Percentiles rank a stretch among this genome's conserved stretches.
Evolutionary conservation across 2,329 filamentous ascomycete genomes (phyloP).

Genomic region (Colletotrichum euphorbiae): DNA sequence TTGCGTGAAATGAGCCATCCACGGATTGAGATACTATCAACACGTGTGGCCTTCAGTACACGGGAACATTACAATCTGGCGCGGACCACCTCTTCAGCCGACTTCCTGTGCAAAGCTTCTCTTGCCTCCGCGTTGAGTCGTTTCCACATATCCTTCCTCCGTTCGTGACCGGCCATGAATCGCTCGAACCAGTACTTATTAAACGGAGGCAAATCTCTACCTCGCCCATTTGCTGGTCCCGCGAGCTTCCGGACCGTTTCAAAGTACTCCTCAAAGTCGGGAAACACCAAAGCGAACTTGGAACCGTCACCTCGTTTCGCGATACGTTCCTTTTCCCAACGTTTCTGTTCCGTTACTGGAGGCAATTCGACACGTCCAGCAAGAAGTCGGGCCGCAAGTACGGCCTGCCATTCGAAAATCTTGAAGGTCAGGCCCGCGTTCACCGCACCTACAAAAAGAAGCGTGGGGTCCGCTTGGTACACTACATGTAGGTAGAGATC

Average conservation of each 20-base stretch:
- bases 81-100: background rate
- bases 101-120: background rate
- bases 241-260: constrained; percentile 64
- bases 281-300: constrained; percentile 67
- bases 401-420: constrained; percentile 76
- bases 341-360: constrained; percentile 56
- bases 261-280: constrained; percentile 74
- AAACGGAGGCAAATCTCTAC: constrained; percentile 59
- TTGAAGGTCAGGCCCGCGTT: constrained; percentile 72
- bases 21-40: too few relatives aligned
- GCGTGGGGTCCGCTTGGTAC: constrained; percentile 62
- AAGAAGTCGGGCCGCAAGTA: constrained; percentile 68
- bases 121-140: constrained; percentile 54
- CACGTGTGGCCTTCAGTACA: too few relatives aligned
- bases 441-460: constrained; percentile 70
- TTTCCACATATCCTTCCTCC: constrained; percentile 69
- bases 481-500: constrained; percentile 69
- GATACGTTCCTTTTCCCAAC: constrained; percentile 69
- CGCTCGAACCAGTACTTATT: constrained; percentile 58
- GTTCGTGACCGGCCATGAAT: constrained; percentile 67
- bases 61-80: background rate
- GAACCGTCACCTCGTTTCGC: constrained; percentile 65
- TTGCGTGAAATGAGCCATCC: too few relatives aligned
- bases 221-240: constrained; percentile 58
- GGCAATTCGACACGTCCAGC: constrained; percentile 65